Conservation (phyloP, 495 filamentous ascomycete genomes). For the Daldinia loculata region DNA sequence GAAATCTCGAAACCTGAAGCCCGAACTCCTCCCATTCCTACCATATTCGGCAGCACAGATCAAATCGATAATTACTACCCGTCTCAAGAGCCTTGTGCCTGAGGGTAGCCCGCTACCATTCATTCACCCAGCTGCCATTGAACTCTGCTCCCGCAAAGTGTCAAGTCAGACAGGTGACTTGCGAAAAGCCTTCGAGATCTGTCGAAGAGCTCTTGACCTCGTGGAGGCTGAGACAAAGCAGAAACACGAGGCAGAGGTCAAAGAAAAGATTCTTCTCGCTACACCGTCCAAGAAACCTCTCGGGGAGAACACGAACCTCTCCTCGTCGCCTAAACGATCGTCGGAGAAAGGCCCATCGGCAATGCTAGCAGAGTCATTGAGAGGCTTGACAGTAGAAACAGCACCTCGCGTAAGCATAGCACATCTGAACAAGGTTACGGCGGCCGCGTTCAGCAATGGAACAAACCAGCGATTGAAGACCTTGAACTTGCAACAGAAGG, state of each 20-base stretch:
- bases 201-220: constrained; percentile 86
- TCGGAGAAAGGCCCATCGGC: constrained; percentile 41
- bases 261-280: constrained; percentile 59
- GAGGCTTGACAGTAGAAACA: constrained; percentile 70
- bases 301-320: constrained; percentile 55
- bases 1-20: constrained; percentile 90
- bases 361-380: constrained; percentile 59
- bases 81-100: constrained; percentile 75
- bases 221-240: constrained; percentile 83
- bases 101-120: constrained; percentile 77
- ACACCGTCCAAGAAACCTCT: constrained; percentile 56
- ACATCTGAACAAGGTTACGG: constrained; percentile 89
- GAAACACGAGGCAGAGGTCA: constrained; percentile 64
- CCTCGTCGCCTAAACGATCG: constrained; percentile 62
- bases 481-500: constrained; percentile 96
- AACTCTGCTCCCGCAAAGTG: constrained; percentile 92
- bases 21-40: constrained; percentile 87
- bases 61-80: constrained; percentile 81
- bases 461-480: constrained; percentile 81
- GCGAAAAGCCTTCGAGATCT: constrained; percentile 93
- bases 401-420: constrained; percentile 89
- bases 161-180: constrained; percentile 92
- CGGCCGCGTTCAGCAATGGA: constrained; percentile 85
- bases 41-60: constrained; percentile 94
- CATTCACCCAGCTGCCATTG: constrained; percentile 90